Conservation (phyloP, 2,329 filamentous ascomycete species). For the Cucurbitaria berberidis region DNA sequence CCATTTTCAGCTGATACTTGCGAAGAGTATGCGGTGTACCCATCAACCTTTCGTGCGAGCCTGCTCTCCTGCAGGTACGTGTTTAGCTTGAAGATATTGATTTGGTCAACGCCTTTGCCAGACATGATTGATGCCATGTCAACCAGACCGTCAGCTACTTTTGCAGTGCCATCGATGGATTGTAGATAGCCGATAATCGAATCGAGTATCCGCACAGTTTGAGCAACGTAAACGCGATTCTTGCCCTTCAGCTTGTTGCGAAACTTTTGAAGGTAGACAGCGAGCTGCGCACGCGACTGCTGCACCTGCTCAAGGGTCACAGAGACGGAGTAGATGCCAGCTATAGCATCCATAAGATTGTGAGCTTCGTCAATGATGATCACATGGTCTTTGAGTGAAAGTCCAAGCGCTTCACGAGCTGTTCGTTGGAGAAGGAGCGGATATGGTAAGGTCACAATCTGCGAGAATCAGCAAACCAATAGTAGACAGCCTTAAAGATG, state of each 20-base stretch:
- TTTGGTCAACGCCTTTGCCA: constrained; percentile 89
- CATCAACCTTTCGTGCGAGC: constrained; percentile 91
- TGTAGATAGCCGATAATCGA: constrained; percentile 75
- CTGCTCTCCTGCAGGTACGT: constrained; percentile 91
- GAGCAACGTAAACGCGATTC: constrained; percentile 89
- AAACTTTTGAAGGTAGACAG: constrained; percentile 84
- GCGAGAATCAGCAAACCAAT: constrained; percentile 13
- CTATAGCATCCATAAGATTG: constrained; percentile 94
- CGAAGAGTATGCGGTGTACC: constrained; percentile 73
- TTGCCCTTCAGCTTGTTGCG: constrained; percentile 87
- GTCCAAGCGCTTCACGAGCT: constrained; percentile 83
- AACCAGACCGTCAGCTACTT: constrained; percentile 68
- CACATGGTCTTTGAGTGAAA: constrained; percentile 85
- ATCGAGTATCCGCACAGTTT: constrained; percentile 82
- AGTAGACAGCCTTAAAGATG: neutral
- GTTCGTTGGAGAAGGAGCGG: constrained; percentile 85
- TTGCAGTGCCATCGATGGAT: constrained; percentile 49
- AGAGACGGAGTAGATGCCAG: constrained; percentile 81
- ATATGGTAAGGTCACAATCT: constrained; percentile 91
- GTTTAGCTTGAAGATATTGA: constrained; percentile 89
- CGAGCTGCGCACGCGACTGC: constrained; percentile 75
- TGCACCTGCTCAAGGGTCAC: constrained; percentile 76
- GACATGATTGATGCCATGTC: constrained; percentile 75
- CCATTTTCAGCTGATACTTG: constrained; percentile 48
- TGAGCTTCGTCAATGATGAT: constrained; percentile 98